Evolutionary conservation across 129 eudicot genomes (phyloP), one percentile per base, ranked within the genome.

Genomic region (Artemisia annua): DNA sequence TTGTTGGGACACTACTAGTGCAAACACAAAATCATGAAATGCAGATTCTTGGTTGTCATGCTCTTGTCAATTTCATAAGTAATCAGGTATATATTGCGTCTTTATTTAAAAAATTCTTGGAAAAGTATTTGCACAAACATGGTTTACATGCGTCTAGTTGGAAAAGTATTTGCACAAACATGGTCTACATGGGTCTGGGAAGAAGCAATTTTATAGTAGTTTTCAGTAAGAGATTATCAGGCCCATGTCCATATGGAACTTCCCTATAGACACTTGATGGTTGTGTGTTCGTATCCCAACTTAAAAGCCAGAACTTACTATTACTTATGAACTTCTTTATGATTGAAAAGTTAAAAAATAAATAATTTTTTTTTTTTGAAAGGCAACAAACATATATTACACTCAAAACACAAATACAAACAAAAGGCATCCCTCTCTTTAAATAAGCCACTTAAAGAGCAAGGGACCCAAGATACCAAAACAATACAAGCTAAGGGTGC

Each of bases 21-120:
- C 87, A 90, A 64, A 81, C 95, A 67, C 80, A 22, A 30, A 66
- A 81, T 39, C 86, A 79, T 73, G 95, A 87, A 56, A 70, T 90
- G 87, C 89, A 83, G 81, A 82, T 87, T 73, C 78, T 90, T 69
- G 91, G 86, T 72, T 90, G 97, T 86, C 80, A 72, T 69, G 77
- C 83, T 79, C 95, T 90, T 66, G 89, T 83, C 49, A 86, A 87
- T 77, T 90, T 90, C 58, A 79, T 87, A 77, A 78, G 70, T 63
- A 70, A 81, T 81, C 95, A 90, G 97, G 97, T 87, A 64, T 11
- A 18, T 62, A 32, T 77, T 50, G 74, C 73, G 18, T 10, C 46
- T 30, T 7, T 13, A 48, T 66, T 74, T 63, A 48, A 20, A 24
- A 62, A 67, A 14, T 15, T 56, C 28, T 30, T 57, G 51, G 65